Evolutionary conservation across 306 rosid genomes (phyloP).

Genomic region (Crotalaria pallida): DNA sequence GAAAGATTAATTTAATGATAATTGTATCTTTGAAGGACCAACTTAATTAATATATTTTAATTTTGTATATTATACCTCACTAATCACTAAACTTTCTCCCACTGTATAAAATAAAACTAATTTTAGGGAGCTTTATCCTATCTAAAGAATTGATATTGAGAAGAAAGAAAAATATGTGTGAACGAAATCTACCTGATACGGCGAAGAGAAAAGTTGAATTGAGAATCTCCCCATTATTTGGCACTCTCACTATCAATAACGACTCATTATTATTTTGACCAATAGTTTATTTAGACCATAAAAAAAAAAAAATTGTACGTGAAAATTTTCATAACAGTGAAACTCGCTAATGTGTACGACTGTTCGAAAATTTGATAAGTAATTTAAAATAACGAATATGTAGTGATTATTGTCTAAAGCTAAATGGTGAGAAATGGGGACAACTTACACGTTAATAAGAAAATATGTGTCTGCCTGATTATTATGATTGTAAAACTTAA

Average conservation of each 20-base stretch:
- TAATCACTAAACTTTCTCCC: too few relatives aligned
- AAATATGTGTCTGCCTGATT: not conserved
- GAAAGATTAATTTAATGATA: too few relatives aligned
- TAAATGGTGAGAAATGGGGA: not conserved
- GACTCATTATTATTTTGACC: not conserved
- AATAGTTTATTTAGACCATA: not conserved
- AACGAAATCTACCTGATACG: constrained; percentile 5
- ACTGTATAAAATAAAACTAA: too few relatives aligned
- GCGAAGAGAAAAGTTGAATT: constrained; percentile 2
- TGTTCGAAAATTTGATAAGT: constrained; percentile 27
- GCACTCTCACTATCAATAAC: not conserved
- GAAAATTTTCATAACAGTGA: not conserved
- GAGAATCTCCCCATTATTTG: not conserved
- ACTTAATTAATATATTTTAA: too few relatives aligned
- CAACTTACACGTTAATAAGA: constrained; percentile 12
- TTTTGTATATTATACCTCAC: too few relatives aligned
- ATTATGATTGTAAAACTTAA: constrained; percentile 1
- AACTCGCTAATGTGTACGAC: not conserved
- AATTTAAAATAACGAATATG: constrained; percentile 1
- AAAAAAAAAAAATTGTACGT: not conserved
- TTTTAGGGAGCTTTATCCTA: too few relatives aligned
- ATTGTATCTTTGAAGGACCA: too few relatives aligned
- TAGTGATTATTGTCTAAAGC: not conserved
- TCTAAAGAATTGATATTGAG: not conserved
- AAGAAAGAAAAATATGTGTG: not conserved